Evolutionary conservation across 345 rosid species (phyloP).

Genomic region (Ricinus communis): DNA sequence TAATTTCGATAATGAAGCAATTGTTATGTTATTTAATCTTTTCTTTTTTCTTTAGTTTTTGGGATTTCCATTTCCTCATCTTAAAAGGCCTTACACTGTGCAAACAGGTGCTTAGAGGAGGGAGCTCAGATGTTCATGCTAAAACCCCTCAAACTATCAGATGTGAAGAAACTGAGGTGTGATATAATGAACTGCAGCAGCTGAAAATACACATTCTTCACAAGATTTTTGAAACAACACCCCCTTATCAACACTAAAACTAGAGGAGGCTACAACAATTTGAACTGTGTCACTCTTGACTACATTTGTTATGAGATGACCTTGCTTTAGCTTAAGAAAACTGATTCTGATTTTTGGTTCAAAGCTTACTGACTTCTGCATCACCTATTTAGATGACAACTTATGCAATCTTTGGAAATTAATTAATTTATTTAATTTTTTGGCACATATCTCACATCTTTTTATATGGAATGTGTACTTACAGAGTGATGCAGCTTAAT

Average conservation of each 20-base stretch:
- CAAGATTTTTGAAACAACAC: background rate
- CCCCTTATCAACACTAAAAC: background rate
- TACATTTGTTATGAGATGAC: background rate
- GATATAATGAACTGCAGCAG: slow-evolving; percentile 44
- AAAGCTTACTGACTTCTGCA: background rate
- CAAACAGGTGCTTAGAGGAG: slow-evolving; percentile 64
- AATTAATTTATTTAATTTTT: too few relatives aligned
- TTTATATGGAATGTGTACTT: too few relatives aligned
- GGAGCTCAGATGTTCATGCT: slow-evolving; percentile 91
- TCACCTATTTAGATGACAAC: too few relatives aligned
- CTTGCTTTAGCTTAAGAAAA: background rate
- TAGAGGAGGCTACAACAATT: too few relatives aligned
- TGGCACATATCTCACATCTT: too few relatives aligned
- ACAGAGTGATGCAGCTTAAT: too few relatives aligned
- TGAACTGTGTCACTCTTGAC: background rate
- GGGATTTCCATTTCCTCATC: too few relatives aligned
- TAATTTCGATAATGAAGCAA: background rate
- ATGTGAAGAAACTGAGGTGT: slow-evolving; percentile 58
- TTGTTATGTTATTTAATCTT: too few relatives aligned
- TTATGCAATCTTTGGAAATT: too few relatives aligned
- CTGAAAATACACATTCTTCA: background rate
- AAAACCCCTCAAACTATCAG: slow-evolving; percentile 80
- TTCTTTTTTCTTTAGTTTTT: background rate
- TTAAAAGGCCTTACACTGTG: too few relatives aligned
- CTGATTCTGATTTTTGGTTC: background rate